Conservation (phyloP, 148 eudicot species). For the Fallopia convolvulus region DNA sequence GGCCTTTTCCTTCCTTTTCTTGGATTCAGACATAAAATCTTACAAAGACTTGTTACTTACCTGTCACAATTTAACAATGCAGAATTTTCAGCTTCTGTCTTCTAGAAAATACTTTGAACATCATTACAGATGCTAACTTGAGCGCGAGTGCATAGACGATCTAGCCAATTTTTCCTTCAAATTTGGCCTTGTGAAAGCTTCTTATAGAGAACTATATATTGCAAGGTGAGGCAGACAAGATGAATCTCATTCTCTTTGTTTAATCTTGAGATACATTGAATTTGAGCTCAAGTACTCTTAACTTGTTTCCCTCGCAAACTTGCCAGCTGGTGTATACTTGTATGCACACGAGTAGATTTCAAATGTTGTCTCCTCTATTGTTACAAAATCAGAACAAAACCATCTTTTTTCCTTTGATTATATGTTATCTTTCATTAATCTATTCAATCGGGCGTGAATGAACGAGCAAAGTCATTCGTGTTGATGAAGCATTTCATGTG, state of each 20-base stretch:
- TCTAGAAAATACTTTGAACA: too few species aligned
- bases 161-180: neutral
- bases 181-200: too few species aligned
- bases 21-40: neutral
- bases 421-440: neutral
- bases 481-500: neutral
- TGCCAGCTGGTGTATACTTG: neutral
- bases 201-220: too few species aligned
- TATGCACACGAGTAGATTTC: neutral
- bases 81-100: neutral
- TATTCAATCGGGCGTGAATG: neutral
- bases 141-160: too few species aligned
- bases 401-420: neutral
- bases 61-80: neutral
- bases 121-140: too few species aligned
- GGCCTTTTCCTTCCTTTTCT: neutral
- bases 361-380: neutral
- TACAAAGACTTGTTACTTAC: neutral
- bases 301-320: neutral
- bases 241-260: neutral
- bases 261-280: neutral
- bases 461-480: neutral
- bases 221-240: too few species aligned
- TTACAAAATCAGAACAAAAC: neutral
- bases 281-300: neutral